Conservation (phyloP, 1,139 yeast species). For the Suhomyces bribrorum region DNA sequence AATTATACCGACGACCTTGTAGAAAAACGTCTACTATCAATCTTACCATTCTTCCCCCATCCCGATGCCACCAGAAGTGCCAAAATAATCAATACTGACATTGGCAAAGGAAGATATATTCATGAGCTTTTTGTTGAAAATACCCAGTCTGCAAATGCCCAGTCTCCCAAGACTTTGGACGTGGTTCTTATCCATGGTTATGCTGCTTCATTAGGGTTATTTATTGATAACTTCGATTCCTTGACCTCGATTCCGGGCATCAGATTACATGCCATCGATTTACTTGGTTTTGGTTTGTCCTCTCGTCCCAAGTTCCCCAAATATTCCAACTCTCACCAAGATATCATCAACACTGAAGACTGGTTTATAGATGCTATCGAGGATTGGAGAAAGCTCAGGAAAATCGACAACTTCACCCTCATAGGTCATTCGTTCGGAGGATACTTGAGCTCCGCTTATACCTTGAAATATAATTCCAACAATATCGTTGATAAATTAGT, state of each 20-base stretch:
- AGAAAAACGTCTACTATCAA: slow-evolving; percentile 40
- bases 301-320: slow-evolving; percentile 45
- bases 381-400: slow-evolving; percentile 68
- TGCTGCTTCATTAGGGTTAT: slow-evolving; percentile 49
- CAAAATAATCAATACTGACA: slow-evolving; percentile 44
- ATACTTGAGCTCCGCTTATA: slow-evolving; percentile 76
- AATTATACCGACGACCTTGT: slow-evolving; percentile 30
- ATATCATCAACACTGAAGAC: slow-evolving; percentile 54
- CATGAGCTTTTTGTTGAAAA: slow-evolving; percentile 58
- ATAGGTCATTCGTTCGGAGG: slow-evolving; percentile 96
- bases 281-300: slow-evolving; percentile 48
- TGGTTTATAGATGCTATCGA: slow-evolving; percentile 85
- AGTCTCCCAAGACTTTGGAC: slow-evolving; percentile 22
- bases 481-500: slow-evolving; percentile 41
- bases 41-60: slow-evolving; percentile 60
- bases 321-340: slow-evolving; percentile 32
- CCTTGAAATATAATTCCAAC: slow-evolving; percentile 55
- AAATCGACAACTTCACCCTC: slow-evolving; percentile 61
- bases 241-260: slow-evolving; percentile 45
- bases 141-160: slow-evolving; percentile 22
- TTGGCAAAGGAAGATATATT: slow-evolving; percentile 36
- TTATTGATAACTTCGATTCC: slow-evolving; percentile 42
- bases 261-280: slow-evolving; percentile 46
- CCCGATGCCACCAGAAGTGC: slow-evolving; percentile 53
- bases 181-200: slow-evolving; percentile 49